Evolutionary conservation across 192 early-diverging fungal genomes (phyloP), one percentile per base, ranked within the genome.

Genomic region (Entomortierella chlamydospora): DNA sequence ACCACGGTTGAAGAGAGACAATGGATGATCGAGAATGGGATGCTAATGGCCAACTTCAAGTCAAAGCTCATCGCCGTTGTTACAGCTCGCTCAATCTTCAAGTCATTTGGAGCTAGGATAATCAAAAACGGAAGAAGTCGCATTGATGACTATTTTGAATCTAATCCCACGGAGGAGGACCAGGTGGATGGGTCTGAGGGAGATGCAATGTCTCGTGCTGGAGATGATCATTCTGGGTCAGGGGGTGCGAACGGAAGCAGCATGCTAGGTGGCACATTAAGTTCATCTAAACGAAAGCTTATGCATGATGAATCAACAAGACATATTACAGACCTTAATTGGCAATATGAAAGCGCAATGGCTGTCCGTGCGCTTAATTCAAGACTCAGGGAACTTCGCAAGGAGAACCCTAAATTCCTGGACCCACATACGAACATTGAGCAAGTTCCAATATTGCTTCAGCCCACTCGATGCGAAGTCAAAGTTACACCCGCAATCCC

Each of bases 1-100:
- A 91, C 91, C 30, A 92, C 89, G 2, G 90, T 94, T 57, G 87
- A 93, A 70, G 97, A 97, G 73, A 88, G 92, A 50, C 84, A 91
- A 23, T 69, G 85, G 53, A 81, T 94, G 79, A 85, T 91, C 12
- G 82, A 90, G 18, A 67, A 73, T 6, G 83, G 86, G 22, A 72
- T 91, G 66, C 72, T 94, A n/a, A 86, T 91, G 33, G 83, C 88
- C 59, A 87, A 86, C 51, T 91, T 92, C 61, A 84, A 91, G 43
- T 88, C 86, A 61, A 86, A 91, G 39, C 83, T 87, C 1, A 91
- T 95, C 17, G 87, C 89, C 2, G 82, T 95, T 23, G 86, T 95
- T 34, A 89, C 92, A 0, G 93, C 93, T 2, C 90, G 93, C 33
- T 88, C 90, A 22, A 87, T 89, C 7, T 95, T 90, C 83, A 88